Conservation (phyloP, 2,329 filamentous ascomycete species). For the Remersonia thermophila region DNA sequence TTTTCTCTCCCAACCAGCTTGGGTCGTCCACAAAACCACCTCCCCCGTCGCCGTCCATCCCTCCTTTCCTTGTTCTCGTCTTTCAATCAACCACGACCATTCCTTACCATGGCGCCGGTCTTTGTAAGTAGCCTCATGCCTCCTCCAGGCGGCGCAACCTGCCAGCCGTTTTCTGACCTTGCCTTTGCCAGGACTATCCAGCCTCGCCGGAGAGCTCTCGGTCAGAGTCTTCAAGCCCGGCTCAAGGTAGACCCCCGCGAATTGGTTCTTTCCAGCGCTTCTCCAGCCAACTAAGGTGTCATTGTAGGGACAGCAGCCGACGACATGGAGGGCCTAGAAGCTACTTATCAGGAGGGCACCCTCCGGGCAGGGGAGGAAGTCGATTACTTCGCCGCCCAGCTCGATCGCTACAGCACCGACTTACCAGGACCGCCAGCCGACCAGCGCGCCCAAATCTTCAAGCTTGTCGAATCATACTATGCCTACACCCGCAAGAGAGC, state of each 20-base stretch:
- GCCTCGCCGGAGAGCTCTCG: constrained; percentile 11
- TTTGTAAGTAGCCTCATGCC: constrained; percentile 11
- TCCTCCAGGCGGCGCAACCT: background rate
- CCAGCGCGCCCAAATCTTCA: constrained; percentile 53
- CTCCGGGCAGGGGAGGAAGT: constrained; percentile 68
- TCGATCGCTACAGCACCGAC: constrained; percentile 60
- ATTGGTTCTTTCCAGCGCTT: constrained; percentile 1
- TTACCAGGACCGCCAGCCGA: constrained; percentile 36
- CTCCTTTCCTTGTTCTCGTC: no score
- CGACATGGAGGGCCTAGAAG: constrained; percentile 22
- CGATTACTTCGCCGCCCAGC: constrained; percentile 69
- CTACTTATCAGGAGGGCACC: constrained; percentile 19
- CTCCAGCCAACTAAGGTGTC: background rate
- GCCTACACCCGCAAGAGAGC: constrained; percentile 38
- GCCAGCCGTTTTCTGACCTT: constrained; percentile 6
- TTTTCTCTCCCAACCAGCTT: no score
- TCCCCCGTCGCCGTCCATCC: background rate
- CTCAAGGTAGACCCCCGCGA: constrained; percentile 5
- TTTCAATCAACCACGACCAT: no score
- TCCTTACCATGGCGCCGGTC: constrained; percentile 13
- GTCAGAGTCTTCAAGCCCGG: constrained; percentile 8
- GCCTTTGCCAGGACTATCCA: constrained; percentile 10
- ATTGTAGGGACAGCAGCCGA: constrained; percentile 5
- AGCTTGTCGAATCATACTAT: constrained; percentile 55
- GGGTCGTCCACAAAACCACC: no score